Base-by-base conservation (phyloP, 768 basidiomycete genomes). In the Trametes cinnabarina region DNA sequence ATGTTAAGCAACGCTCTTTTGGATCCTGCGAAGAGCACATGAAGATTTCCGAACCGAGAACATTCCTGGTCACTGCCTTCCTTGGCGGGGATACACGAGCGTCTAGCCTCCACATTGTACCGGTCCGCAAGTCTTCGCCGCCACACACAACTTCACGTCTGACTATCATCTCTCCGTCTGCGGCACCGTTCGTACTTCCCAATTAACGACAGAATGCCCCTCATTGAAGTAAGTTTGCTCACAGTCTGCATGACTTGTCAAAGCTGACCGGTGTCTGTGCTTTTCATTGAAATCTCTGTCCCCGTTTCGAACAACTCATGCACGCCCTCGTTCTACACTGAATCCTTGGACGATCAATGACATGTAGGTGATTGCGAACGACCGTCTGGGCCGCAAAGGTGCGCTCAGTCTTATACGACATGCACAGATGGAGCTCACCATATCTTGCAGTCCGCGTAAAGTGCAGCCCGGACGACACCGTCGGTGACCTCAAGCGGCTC, bases 321-420 rank as follows among this genome's bases (percentile, higher is more conserved):
- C 30, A 32, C 30, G 2, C 30, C 30, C 12, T 32, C 30, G n/a
- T n/a, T n/a, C n/a, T n/a, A n/a, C n/a, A n/a, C n/a, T n/a, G n/a
- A 32, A 32, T 32, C 7, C 12, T 32, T 32, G 7, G 30, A 7
- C 25, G 22, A 23, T 12, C 8, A 23, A 6, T 32, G 30, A 43
- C 9, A 25, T 23, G 15, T 66, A 97, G 86, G 83, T 97, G 63
- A 96, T 96, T 67, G 94, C 94, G 8, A 98, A 98, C 76, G 93
- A 96, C 79, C 90, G 94, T 71, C 80, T 95, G 47, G 94, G 95
- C 54, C 85, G 90, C 60, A 96, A 95, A 88, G 93, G 94, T 92
- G 19, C 44, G 76, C 62, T 6, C 6, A 32, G 12, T 32, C 30
- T 12, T 32, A 32, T 32, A 32, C 12, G 7, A 7, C 12, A 6